Evolutionary conservation across 495 filamentous ascomycete genomes (phyloP).

Genomic region (Annulohypoxylon stygium): DNA sequence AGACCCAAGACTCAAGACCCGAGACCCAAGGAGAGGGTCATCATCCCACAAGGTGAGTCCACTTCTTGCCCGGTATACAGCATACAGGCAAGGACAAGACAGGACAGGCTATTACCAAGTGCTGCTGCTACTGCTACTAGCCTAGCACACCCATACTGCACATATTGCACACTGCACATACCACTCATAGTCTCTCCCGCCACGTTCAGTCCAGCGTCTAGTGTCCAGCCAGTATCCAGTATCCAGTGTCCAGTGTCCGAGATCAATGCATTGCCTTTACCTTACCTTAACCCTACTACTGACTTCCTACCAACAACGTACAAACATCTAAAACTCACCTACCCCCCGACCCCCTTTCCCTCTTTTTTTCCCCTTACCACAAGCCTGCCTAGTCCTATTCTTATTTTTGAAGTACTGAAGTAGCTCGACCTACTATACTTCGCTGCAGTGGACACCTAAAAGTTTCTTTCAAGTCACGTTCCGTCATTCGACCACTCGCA

Average conservation of each 20-base stretch:
- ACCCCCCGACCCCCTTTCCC: conserved; percentile 25
- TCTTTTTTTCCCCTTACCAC: conserved; percentile 35
- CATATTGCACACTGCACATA: background rate
- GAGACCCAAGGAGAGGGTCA: conserved; percentile 14
- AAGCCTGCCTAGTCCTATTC: conserved; percentile 39
- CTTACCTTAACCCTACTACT: conserved; percentile 6
- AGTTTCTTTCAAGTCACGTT: conserved; percentile 47
- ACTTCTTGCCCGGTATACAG: conserved; percentile 35
- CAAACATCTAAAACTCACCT: conserved; percentile 31
- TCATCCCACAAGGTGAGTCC: conserved; percentile 49
- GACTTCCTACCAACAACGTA: conserved; percentile 20
- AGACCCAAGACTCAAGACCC: too few species aligned
- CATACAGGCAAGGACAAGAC: background rate
- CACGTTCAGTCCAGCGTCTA: conserved; percentile 10
- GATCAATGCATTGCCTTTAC: conserved; percentile 29
- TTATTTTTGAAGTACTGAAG: conserved; percentile 40
- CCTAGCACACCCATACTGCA: background rate
- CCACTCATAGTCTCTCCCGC: conserved; percentile 13
- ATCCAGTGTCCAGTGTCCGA: conserved; percentile 6
- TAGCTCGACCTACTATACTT: conserved; percentile 41
- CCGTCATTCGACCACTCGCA: conserved; percentile 53
- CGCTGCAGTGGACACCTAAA: conserved; percentile 47
- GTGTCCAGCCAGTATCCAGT: conserved; percentile 4
- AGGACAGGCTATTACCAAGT: conserved; percentile 11
- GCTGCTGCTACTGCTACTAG: conserved; percentile 5